Evolutionary conservation across 2,329 filamentous ascomycete genomes (phyloP), one percentile per base, ranked within the genome.

Genomic region (Coniochaeta sp.): DNA sequence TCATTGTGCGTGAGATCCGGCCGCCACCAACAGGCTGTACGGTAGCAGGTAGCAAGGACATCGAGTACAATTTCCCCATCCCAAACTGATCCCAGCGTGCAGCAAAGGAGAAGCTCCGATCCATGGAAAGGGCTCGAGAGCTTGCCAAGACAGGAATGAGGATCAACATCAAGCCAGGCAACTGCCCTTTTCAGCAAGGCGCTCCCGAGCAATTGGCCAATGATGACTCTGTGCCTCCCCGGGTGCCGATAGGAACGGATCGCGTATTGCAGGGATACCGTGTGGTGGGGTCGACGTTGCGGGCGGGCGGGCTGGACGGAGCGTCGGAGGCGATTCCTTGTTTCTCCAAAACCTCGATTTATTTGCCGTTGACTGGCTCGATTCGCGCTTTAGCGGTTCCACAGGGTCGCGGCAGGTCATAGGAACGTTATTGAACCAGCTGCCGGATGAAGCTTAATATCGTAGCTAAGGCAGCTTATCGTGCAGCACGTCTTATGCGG

Each of bases 121-220:
- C 47, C 47, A 52, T 52, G 47, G 47, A 28, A 36, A 52, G 12
- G 14, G 26, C 47, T 17, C 17, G 24, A 31, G 22, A 52, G 22
- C 47, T 52, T 31, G 47, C 47, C 47, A 52, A 52, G 47, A 28
- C n/a, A 52, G 47, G 47, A 52, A 52, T 52, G 47, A 52, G 47
- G 47, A 52, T 52, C 47, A 52, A n/a, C 47, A 28, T 26, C 9
- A 3, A 26, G 16, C 3, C 2, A 17, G 14, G n/a, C 47, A 52
- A 31, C 47, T 52, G 47, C 47, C 47, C 47, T 11, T 52, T 52
- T 31, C 12, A 31, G 47, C 22, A 31, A 31, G 47, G 47, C 24
- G 47, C 12, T 52, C 47, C 47, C 47, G 47, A 31, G 47, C 47
- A 26, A 52, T 52, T 52, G 47, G 47, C 47, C 47, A 52, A 52